Conservation (phyloP, 208 protist genomes). For the Trypanosoma rangeli region DNA sequence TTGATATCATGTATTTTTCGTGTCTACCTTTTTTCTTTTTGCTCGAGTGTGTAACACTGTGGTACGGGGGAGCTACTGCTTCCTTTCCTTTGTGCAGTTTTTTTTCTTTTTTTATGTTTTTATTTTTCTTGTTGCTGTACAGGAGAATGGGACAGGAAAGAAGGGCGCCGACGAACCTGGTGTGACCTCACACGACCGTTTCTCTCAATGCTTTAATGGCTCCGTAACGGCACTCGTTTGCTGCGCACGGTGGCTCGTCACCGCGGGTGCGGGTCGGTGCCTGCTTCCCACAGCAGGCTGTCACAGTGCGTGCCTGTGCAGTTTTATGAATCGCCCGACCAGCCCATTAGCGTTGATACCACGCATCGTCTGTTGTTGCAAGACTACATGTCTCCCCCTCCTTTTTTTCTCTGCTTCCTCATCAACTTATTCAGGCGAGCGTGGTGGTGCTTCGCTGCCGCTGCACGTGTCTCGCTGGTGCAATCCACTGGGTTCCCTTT, state of each 20-base stretch:
- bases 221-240: background rate
- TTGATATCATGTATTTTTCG: background rate
- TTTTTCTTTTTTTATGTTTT: conserved; percentile 3
- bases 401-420: too few relatives aligned
- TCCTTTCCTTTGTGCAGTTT: background rate
- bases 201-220: background rate
- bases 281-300: background rate
- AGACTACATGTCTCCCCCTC: too few relatives aligned
- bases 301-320: background rate
- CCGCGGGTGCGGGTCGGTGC: background rate
- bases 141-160: background rate
- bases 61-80: too few relatives aligned
- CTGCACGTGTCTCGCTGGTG: too few relatives aligned
- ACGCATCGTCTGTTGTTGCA: background rate
- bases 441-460: too few relatives aligned
- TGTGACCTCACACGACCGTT: background rate
- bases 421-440: too few relatives aligned
- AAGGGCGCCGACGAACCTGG: background rate
- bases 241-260: background rate
- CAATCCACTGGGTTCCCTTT: too few relatives aligned
- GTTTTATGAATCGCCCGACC: background rate
- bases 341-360: background rate
- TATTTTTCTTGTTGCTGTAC: background rate
- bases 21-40: conserved; percentile 12
- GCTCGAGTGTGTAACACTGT: too few relatives aligned